Percentiles rank a stretch among this genome's conserved stretches.
phyloP scores from a whole-genome alignment of 805 yeast species.

The Candida sonorensis region DNA sequence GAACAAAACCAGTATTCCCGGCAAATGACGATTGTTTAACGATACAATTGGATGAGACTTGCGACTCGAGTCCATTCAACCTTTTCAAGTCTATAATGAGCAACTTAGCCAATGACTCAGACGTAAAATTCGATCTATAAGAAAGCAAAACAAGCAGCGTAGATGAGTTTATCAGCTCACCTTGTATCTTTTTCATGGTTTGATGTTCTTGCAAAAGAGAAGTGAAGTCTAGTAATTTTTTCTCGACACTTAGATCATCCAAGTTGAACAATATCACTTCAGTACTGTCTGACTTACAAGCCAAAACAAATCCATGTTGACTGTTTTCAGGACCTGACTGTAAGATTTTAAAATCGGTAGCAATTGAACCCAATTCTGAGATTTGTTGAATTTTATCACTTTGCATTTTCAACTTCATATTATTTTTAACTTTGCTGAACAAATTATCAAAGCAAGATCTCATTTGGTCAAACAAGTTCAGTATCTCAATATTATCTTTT shows the following conservation, averaged over 20 bases:
- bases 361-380: slow-evolving; percentile 4
- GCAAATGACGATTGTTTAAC: no score
- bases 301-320: no score
- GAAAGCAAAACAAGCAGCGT: slow-evolving; percentile 7
- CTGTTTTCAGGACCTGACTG: no score
- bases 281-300: no score
- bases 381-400: slow-evolving; percentile 6
- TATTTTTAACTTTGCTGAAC: slow-evolving; percentile 13
- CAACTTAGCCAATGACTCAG: neutral
- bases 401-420: slow-evolving; percentile 14
- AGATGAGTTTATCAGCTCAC: slow-evolving; percentile 2
- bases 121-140: neutral
- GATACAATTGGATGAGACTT: slow-evolving; percentile 4
- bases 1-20: slow-evolving; percentile 17
- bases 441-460: slow-evolving; percentile 8
- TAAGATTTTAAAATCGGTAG: slow-evolving; percentile 1
- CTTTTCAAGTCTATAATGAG: slow-evolving; percentile 3
- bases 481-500: slow-evolving; percentile 3
- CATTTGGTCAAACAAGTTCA: slow-evolving; percentile 7
- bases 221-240: slow-evolving; percentile 3
- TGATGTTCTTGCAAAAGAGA: neutral
- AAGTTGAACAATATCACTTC: no score
- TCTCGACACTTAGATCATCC: no score
- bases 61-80: slow-evolving; percentile 1
- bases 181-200: slow-evolving; percentile 6